Conservation (phyloP, 1,139 yeast species). For the Zhuliangozyma parablackwelliae region DNA sequence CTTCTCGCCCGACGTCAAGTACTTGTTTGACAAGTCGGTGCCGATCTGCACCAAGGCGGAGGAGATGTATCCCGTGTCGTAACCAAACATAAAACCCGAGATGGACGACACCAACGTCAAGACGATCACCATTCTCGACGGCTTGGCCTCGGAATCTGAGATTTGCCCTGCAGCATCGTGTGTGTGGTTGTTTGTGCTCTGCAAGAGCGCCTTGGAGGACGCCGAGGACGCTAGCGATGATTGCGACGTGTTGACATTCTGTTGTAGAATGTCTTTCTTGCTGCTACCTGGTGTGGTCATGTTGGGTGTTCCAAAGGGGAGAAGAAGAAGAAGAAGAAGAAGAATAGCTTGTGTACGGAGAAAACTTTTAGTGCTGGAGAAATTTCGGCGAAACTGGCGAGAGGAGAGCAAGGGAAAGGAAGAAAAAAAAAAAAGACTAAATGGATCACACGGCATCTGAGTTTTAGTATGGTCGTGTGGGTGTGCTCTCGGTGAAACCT, state of each 20-base stretch:
- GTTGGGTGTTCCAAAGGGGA: too few relatives aligned
- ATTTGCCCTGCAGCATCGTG: conserved; percentile 6
- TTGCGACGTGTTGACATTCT: conserved; percentile 4
- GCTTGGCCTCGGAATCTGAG: conserved; percentile 30
- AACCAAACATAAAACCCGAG: conserved; percentile 95
- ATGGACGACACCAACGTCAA: conserved; percentile 79
- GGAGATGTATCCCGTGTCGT: conserved; percentile 93
- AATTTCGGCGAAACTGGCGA: too few relatives aligned
- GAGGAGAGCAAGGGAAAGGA: too few relatives aligned
- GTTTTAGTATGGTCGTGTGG: too few relatives aligned
- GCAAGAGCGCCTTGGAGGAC: conserved; percentile 8
- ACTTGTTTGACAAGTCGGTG: conserved; percentile 53
- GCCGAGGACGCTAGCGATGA: conserved; percentile 8
- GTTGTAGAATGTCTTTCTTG: too few relatives aligned
- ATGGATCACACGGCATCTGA: too few relatives aligned
- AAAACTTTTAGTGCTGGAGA: too few relatives aligned
- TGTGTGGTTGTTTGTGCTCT: neutral
- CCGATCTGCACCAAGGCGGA: conserved; percentile 86
- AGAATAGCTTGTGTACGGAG: too few relatives aligned
- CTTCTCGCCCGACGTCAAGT: conserved; percentile 68
- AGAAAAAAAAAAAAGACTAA: too few relatives aligned
- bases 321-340: too few relatives aligned
- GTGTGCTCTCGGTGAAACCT: too few relatives aligned
- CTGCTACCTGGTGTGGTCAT: too few relatives aligned
- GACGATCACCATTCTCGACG: conserved; percentile 60